Evolutionary conservation across 768 basidiomycete genomes (phyloP).

Genomic region (Mycena vitilis): DNA sequence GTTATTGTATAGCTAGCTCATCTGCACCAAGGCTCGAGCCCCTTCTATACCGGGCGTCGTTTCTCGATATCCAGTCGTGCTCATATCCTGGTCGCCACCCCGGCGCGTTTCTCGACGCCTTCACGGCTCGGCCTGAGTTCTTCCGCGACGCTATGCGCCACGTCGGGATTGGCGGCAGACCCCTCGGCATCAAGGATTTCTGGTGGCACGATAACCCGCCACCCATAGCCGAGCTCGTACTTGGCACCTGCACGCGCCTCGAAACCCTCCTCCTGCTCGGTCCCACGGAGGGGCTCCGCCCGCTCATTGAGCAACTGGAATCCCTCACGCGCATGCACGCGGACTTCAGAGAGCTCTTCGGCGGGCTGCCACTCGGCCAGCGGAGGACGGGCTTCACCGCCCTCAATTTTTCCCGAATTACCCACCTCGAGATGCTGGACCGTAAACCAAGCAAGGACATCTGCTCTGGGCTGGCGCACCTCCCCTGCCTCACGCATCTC

Average conservation of each 20-base stretch:
- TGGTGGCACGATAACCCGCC: neutral
- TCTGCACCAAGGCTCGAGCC: conserved; percentile 23
- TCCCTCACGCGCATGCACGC: conserved; percentile 20
- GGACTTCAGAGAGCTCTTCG: conserved; percentile 1
- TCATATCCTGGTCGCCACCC: neutral
- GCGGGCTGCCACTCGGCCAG: neutral
- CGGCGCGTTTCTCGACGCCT: neutral
- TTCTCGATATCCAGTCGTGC: neutral
- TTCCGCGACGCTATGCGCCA: conserved; percentile 10
- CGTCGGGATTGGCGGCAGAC: neutral
- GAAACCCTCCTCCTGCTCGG: conserved; percentile 4
- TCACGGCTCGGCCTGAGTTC: neutral
- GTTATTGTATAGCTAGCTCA: neutral
- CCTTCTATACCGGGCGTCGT: neutral
- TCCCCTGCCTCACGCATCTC: conserved; percentile 20
- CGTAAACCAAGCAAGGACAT: neutral
- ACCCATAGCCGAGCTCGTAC: neutral
- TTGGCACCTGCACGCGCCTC: conserved; percentile 12
- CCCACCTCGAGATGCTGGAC: conserved; percentile 22
- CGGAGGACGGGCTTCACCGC: neutral
- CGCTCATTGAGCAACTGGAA: neutral
- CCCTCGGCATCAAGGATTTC: too few species aligned
- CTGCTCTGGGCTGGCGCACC: conserved; percentile 4
- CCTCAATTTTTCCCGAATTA: neutral
- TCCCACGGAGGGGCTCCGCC: neutral